Percentiles rank a stretch among this genome's conserved stretches.
Conservation (phyloP, 2,329 filamentous ascomycete genomes). For the Pestalotiopsis sp. region DNA sequence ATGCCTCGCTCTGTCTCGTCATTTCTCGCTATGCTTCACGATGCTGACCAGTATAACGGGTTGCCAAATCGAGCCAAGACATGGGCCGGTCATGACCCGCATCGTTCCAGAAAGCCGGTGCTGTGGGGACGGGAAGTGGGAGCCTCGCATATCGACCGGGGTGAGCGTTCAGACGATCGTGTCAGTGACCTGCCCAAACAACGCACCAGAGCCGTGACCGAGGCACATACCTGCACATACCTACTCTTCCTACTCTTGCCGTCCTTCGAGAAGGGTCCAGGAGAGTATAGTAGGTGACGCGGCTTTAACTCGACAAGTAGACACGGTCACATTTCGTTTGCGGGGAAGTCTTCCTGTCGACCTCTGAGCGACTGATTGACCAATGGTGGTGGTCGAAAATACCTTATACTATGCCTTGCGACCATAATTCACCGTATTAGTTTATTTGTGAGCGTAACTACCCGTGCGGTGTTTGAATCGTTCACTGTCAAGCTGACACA, state of each 20-base stretch:
- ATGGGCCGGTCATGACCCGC: not conserved
- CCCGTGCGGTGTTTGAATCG: not conserved
- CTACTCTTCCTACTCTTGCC: not conserved
- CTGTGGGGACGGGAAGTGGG: conserved; percentile 2
- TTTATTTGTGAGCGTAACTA: not conserved
- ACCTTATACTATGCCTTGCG: not conserved
- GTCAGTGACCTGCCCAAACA: not conserved
- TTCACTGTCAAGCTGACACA: not conserved
- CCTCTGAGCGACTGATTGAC: not conserved
- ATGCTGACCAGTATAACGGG: not conserved
- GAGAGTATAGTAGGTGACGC: conserved; percentile 6
- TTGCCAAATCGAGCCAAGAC: conserved; percentile 2
- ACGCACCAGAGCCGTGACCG: not conserved
- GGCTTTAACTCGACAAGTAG: not conserved
- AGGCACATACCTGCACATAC: not conserved
- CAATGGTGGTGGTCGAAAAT: not conserved
- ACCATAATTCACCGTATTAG: not conserved
- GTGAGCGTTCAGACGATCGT: not conserved
- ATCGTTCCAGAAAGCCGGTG: not conserved
- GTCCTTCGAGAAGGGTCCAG: not conserved
- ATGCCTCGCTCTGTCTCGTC: not conserved
- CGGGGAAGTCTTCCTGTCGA: not conserved
- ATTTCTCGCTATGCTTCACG: not conserved
- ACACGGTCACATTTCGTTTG: not conserved
- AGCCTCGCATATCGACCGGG: not conserved